Evolutionary conservation across 2,329 filamentous ascomycete genomes (phyloP).

Genomic region (Exophiala viscosa): DNA sequence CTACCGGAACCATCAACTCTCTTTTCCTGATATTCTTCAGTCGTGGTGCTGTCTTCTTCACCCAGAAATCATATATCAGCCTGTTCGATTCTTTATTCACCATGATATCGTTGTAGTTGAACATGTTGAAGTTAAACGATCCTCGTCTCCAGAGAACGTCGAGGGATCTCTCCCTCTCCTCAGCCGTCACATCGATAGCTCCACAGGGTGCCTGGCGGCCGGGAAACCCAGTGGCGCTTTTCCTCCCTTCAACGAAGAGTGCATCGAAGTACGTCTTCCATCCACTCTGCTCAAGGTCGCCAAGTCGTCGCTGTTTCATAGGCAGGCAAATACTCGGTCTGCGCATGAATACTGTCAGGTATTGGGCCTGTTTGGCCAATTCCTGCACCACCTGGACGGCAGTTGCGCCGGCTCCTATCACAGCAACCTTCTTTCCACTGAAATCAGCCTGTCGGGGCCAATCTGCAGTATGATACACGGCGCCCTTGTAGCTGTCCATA

Average conservation of each 20-base stretch:
- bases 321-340: constrained; percentile 63
- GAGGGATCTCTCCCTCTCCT: constrained; percentile 42
- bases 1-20: constrained; percentile 52
- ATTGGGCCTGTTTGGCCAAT: constrained; percentile 50
- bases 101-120: constrained; percentile 50
- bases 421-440: constrained; percentile 55
- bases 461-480: constrained; percentile 56
- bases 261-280: constrained; percentile 36
- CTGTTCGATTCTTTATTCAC: constrained; percentile 47
- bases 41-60: constrained; percentile 48
- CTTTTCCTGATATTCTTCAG: constrained; percentile 49
- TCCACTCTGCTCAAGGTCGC: constrained; percentile 50
- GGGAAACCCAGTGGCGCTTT: constrained; percentile 50
- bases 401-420: constrained; percentile 63
- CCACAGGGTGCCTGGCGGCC: constrained; percentile 54
- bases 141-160: constrained; percentile 49
- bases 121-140: constrained; percentile 52
- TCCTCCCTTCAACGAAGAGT: not conserved
- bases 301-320: constrained; percentile 52
- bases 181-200: constrained; percentile 53
- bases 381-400: constrained; percentile 63
- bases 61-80: constrained; percentile 55
- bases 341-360: constrained; percentile 55
- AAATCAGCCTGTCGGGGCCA: constrained; percentile 58
- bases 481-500: constrained; percentile 59